phyloP scores from a whole-genome alignment of 164 flowering plant genomes.

The Malania oleifera region DNA sequence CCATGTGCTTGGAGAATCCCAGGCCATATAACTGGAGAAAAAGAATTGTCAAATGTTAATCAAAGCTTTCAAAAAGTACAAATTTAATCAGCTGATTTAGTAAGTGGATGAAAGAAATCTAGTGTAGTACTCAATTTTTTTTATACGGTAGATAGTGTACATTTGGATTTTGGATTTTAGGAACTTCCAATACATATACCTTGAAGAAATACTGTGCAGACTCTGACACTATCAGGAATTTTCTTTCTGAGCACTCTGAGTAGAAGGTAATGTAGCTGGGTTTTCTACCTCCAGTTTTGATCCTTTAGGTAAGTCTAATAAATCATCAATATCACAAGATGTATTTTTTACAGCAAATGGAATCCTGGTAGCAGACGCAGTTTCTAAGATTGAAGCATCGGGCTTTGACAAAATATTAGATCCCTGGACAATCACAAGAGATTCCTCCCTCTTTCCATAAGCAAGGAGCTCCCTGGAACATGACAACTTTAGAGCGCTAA shows the following conservation, averaged over 20 bases:
- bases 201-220: background rate
- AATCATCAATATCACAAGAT: conserved; percentile 15
- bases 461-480: too few relatives aligned
- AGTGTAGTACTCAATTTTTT: too few relatives aligned
- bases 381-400: conserved; percentile 12
- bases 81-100: too few relatives aligned
- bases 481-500: background rate
- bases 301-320: conserved; percentile 13
- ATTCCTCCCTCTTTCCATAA: too few relatives aligned
- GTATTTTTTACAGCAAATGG: conserved; percentile 28
- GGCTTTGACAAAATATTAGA: conserved; percentile 19
- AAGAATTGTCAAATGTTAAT: too few relatives aligned
- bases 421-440: too few relatives aligned
- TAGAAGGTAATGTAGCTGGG: conserved; percentile 2
- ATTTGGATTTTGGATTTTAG: too few relatives aligned
- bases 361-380: conserved; percentile 15
- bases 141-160: too few relatives aligned
- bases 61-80: too few relatives aligned
- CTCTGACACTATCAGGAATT: conserved; percentile 24
- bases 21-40: too few relatives aligned
- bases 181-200: background rate
- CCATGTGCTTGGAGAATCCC: too few relatives aligned
- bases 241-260: conserved; percentile 11
- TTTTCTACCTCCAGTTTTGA: conserved; percentile 14
- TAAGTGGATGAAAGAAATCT: too few relatives aligned